Evolutionary conservation across 2,329 filamentous ascomycete genomes (phyloP).

Genomic region (Chaetomiaceae sp.): DNA sequence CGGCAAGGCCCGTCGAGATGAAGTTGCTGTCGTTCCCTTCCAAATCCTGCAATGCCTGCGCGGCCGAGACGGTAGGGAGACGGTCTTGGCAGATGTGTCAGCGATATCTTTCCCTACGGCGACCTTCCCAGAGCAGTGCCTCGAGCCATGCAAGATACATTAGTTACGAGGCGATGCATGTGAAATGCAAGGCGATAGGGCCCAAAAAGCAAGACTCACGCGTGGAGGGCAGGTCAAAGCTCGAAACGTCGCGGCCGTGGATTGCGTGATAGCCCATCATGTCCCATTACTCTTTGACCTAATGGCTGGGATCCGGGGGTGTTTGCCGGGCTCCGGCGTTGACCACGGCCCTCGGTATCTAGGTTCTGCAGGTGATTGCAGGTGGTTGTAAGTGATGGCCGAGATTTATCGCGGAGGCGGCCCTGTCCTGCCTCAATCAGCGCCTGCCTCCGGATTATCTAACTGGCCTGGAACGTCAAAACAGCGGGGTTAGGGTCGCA

Average conservation of each 20-base stretch:
- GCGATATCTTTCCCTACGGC: too few relatives aligned
- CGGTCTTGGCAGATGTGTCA: slow-evolving; percentile 51
- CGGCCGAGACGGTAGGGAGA: slow-evolving; percentile 71
- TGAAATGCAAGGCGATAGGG: too few relatives aligned
- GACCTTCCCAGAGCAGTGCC: too few relatives aligned
- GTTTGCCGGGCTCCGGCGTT: neutral
- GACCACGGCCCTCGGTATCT: neutral
- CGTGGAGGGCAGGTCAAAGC: slow-evolving; percentile 44
- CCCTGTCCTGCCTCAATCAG: neutral
- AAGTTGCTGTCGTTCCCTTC: slow-evolving; percentile 46
- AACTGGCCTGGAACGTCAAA: too few relatives aligned
- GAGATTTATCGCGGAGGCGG: neutral
- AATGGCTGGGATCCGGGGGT: neutral
- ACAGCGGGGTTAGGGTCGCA: neutral
- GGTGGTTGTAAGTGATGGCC: neutral
- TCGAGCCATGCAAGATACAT: neutral
- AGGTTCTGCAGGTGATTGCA: neutral
- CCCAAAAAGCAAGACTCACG: slow-evolving; percentile 9
- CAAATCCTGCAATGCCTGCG: slow-evolving; percentile 62
- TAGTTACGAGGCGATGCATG: too few relatives aligned
- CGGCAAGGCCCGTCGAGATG: slow-evolving; percentile 52
- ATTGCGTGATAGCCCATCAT: slow-evolving; percentile 56
- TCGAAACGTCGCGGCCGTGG: slow-evolving; percentile 57
- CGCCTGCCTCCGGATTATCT: neutral
- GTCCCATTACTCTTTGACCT: neutral